phyloP scores from a whole-genome alignment of 176 grass and related monocot genomes.

The Juncus effusus region DNA sequence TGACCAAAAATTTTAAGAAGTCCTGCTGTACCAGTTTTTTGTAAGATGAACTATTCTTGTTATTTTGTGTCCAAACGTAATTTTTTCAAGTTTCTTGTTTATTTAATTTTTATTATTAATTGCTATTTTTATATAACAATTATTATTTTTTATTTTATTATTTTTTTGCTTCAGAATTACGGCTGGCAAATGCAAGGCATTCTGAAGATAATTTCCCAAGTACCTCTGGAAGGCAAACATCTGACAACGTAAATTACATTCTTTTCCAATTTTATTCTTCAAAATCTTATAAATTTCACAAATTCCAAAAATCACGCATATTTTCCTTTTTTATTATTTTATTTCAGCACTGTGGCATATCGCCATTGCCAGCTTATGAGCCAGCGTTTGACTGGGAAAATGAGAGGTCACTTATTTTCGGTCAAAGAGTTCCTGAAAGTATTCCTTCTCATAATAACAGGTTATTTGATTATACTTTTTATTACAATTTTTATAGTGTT shows the following conservation, averaged over 20 bases:
- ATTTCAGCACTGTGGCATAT: constrained; percentile 80
- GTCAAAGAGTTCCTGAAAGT: constrained; percentile 78
- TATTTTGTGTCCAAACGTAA: background rate
- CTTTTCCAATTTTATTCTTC: constrained; percentile 7
- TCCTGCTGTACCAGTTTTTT: no score
- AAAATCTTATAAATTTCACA: background rate
- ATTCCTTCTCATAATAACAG: constrained; percentile 66
- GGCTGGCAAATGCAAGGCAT: constrained; percentile 71
- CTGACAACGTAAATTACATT: constrained; percentile 45
- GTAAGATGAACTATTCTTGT: background rate
- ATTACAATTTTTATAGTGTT: constrained; percentile 19
- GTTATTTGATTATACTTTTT: constrained; percentile 37
- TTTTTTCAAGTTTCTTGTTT: background rate
- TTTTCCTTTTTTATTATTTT: constrained; percentile 21
- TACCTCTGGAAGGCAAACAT: constrained; percentile 85
- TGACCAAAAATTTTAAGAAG: no score
- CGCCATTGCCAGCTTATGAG: constrained; percentile 84
- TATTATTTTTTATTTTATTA: constrained; percentile 15
- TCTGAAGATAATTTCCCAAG: constrained; percentile 75
- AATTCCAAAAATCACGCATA: background rate
- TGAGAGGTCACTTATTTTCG: constrained; percentile 94
- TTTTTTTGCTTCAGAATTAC: constrained; percentile 55
- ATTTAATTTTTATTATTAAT: constrained; percentile 10
- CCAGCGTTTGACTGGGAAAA: constrained; percentile 99
- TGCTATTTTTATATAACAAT: background rate